Conservation (phyloP, 78 protist species). For the Anaeramoeba flamelloides region DNA sequence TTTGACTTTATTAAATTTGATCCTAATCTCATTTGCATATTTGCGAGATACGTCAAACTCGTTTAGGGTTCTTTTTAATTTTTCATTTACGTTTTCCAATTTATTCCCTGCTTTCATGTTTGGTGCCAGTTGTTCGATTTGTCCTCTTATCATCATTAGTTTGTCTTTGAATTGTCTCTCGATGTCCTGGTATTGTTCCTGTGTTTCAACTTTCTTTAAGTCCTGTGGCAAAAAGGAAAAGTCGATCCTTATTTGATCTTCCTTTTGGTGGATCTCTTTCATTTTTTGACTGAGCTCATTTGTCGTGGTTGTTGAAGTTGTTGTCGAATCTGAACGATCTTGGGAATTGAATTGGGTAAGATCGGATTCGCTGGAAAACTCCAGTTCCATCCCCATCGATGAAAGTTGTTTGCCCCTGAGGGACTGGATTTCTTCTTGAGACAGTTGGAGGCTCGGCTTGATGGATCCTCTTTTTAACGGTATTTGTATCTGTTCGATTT, state of each 20-base stretch:
- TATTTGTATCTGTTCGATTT: conserved; percentile 6
- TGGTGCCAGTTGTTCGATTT: conserved; percentile 4
- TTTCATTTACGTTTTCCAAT: background rate
- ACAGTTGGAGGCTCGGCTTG: background rate
- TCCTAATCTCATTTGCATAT: background rate
- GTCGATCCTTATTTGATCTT: background rate
- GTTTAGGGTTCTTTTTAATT: background rate
- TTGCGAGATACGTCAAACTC: background rate
- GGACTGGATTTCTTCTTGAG: conserved; percentile 4
- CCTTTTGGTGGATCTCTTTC: background rate
- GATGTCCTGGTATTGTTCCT: background rate
- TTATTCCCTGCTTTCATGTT: conserved; percentile 1
- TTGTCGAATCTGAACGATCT: no score
- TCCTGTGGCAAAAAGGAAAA: background rate
- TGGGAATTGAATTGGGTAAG: no score
- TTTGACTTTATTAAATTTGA: conserved; percentile 5
- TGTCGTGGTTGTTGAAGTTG: no score
- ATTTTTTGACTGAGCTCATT: background rate
- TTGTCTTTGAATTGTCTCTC: background rate
- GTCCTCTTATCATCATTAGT: background rate
- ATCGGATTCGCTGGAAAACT: no score
- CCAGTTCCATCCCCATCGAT: no score
- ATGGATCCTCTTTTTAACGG: conserved; percentile 11
- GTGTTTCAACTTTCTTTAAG: background rate
- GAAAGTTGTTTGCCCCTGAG: no score